These are phyloP conservation scores for Geotrichum aggregatum DNA, from an alignment of 1,139 yeast species.

Conservation along the genomic window DNA sequence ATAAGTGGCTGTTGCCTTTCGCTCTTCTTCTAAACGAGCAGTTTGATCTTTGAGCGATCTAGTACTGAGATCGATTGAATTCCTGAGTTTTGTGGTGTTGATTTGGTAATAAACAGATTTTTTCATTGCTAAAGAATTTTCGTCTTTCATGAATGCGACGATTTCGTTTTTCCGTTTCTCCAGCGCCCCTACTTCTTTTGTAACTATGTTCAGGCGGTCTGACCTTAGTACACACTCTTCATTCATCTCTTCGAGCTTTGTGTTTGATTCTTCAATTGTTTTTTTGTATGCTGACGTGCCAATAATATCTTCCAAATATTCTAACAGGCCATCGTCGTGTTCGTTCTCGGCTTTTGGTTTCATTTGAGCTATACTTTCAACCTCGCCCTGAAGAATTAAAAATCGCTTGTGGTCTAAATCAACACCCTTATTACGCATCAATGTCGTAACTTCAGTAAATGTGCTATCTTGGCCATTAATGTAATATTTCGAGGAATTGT, in stretches of 20 bases:
- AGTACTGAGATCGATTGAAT: constrained; percentile 38
- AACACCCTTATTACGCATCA: constrained; percentile 78
- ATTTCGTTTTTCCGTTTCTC: constrained; percentile 72
- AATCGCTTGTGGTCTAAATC: constrained; percentile 94
- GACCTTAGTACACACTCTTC: constrained; percentile 80
- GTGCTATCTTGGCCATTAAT: constrained; percentile 66
- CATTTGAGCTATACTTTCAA: constrained; percentile 97
- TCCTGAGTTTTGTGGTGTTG: constrained; percentile 44
- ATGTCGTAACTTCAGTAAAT: constrained; percentile 73
- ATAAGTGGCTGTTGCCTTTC: constrained; percentile 44
- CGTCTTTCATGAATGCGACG: constrained; percentile 57
- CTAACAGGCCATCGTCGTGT: constrained; percentile 88
- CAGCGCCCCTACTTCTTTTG: constrained; percentile 64
- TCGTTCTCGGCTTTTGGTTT: constrained; percentile 93
- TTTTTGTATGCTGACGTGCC: constrained; percentile 86
- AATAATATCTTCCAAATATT: constrained; percentile 91
- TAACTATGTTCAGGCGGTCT: constrained; percentile 72
- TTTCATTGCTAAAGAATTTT: constrained; percentile 55
- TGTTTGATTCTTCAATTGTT: constrained; percentile 61
- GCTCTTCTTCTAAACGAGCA: constrained; percentile 46
- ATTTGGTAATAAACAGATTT: constrained; percentile 58
- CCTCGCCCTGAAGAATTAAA: constrained; percentile 94
- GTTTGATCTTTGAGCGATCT: constrained; percentile 47
- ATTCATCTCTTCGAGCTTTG: constrained; percentile 63
- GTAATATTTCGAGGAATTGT: constrained; percentile 73